Evolutionary conservation across 2,329 filamentous ascomycete genomes (phyloP).

Genomic region (Alternaria sp.): DNA sequence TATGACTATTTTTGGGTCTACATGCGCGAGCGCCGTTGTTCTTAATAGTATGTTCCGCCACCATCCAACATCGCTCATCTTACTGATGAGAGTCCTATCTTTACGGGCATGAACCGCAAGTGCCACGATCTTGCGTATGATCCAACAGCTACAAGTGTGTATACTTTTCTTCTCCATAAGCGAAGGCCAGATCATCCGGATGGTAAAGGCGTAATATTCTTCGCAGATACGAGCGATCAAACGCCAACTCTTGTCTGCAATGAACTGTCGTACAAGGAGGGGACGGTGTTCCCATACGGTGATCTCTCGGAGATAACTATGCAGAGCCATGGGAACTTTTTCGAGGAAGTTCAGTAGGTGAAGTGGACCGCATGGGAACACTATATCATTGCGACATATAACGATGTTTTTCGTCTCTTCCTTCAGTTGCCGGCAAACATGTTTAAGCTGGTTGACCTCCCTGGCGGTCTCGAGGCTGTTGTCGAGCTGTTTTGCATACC

Average conservation of each 20-base stretch:
- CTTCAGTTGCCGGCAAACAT: not conserved
- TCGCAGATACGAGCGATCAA: not conserved
- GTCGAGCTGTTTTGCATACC: not conserved
- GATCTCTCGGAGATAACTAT: not conserved
- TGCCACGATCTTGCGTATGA: not conserved
- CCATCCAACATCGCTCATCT: not conserved
- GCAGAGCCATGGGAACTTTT: not conserved
- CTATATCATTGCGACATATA: not conserved
- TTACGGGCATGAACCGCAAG: not conserved
- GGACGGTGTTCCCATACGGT: not conserved
- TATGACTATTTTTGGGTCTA: not conserved
- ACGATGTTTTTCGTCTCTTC: not conserved
- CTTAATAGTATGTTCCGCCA: not conserved
- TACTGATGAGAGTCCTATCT: not conserved
- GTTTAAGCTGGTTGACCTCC: not conserved
- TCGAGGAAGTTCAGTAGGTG: not conserved
- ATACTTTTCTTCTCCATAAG: not conserved
- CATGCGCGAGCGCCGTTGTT: not conserved
- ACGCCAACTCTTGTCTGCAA: not conserved
- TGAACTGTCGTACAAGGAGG: not conserved
- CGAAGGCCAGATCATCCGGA: not conserved
- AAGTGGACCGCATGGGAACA: not conserved
- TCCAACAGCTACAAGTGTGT: not conserved
- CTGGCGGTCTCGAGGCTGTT: not conserved
- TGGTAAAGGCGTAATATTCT: not conserved